These are phyloP conservation scores for Annulohypoxylon bovei DNA, from an alignment of 495 filamentous ascomycete species.

Conservation along the genomic window DNA sequence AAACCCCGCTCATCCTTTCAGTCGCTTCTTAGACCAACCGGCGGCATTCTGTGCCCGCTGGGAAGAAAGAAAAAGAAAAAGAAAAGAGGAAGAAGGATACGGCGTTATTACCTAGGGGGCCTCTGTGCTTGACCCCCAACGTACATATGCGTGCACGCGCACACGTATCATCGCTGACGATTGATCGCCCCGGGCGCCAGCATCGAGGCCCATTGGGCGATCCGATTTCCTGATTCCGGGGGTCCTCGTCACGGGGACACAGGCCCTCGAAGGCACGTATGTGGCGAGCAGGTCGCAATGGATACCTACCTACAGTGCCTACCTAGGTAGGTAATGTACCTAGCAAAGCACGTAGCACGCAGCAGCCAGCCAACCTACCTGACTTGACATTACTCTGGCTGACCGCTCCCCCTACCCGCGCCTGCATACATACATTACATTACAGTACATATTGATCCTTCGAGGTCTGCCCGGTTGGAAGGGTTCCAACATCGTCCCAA, in stretches of 20 bases:
- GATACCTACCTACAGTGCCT: neutral
- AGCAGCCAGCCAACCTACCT: slow-evolving; percentile 1
- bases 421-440: slow-evolving; percentile 4
- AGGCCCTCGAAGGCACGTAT: neutral
- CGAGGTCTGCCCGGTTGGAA: neutral
- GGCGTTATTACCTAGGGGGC: neutral
- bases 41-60: neutral
- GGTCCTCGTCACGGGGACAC: slow-evolving; percentile 6
- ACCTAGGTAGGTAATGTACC: neutral
- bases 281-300: neutral
- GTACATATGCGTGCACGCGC: slow-evolving; percentile 4
- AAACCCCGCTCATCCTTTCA: slow-evolving; percentile 2
- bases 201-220: slow-evolving; percentile 6
- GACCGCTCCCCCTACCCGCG: slow-evolving; percentile 3
- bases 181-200: slow-evolving; percentile 16
- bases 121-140: slow-evolving; percentile 23
- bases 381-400: neutral
- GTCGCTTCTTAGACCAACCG: neutral
- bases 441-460: neutral
- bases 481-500: neutral
- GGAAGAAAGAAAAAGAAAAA: neutral
- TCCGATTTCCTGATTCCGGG: slow-evolving; percentile 13
- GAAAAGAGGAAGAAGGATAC: neutral
- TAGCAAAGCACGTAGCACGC: neutral
- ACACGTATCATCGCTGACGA: slow-evolving; percentile 4